Percentiles rank a stretch among this genome's conserved stretches.
These are phyloP conservation scores for Comarum palustre DNA, from an alignment of 306 rosid species.

Conservation along the genomic window DNA sequence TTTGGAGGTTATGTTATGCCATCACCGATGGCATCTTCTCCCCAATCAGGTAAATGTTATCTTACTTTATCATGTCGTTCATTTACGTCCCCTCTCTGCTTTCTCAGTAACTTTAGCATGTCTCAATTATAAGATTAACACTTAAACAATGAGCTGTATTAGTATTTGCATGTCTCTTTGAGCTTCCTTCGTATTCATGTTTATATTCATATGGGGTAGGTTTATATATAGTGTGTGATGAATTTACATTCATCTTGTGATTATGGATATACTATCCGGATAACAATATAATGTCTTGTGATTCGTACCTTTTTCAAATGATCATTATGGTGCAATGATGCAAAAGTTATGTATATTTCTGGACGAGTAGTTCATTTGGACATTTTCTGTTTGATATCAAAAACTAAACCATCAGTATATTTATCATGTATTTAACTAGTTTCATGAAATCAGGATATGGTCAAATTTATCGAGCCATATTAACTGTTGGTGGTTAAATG, in stretches of 20 bases:
- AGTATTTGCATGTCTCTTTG: neutral
- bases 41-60: conserved; percentile 57
- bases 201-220: neutral
- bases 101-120: neutral
- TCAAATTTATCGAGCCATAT: neutral
- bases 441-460: neutral
- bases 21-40: conserved; percentile 44
- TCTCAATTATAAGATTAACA: neutral
- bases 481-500: neutral
- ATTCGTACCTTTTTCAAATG: neutral
- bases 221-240: neutral
- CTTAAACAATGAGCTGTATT: neutral
- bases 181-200: neutral
- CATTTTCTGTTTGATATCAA: neutral
- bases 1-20: conserved; percentile 62
- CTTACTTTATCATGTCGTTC: conserved; percentile 10
- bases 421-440: neutral
- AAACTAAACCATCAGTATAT: neutral
- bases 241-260: neutral
- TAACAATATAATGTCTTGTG: neutral
- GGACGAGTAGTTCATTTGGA: neutral
- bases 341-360: neutral
- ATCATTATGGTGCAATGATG: neutral
- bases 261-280: neutral
- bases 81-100: neutral